Conservation (phyloP, 108 stramenopile genomes). For the Chaetoceros tenuissimus region DNA sequence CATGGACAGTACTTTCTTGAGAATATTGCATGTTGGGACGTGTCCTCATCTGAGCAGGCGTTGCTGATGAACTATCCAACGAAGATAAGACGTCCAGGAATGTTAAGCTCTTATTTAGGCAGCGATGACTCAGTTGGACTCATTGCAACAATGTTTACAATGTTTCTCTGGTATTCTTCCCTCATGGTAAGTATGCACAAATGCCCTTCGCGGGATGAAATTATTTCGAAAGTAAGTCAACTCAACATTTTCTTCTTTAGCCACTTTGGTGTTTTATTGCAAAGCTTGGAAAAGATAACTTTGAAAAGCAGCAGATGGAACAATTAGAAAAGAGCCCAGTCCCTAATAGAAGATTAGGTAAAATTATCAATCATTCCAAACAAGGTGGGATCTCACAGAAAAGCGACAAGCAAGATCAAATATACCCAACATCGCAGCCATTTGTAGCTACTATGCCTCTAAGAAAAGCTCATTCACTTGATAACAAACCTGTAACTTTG, state of each 20-base stretch:
- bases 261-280: background rate
- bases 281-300: background rate
- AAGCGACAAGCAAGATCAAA: too few relatives aligned
- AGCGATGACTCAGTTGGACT: too few relatives aligned
- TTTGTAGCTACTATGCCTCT: too few relatives aligned
- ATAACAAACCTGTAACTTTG: too few relatives aligned
- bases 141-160: background rate
- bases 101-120: too few relatives aligned
- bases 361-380: background rate
- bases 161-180: background rate
- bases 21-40: conserved; percentile 33
- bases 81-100: too few relatives aligned
- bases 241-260: too few relatives aligned
- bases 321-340: background rate
- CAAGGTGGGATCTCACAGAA: background rate
- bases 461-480: background rate
- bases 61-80: conserved; percentile 8
- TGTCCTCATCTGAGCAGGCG: background rate
- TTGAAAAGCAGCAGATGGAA: background rate
- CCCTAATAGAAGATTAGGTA: background rate
- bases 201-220: too few relatives aligned
- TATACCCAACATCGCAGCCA: too few relatives aligned
- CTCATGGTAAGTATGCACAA: too few relatives aligned
- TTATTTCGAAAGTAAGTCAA: too few relatives aligned
- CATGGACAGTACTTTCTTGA: conserved; percentile 67